Conservation (phyloP, 148 eudicot species). For the Pouteria glomerata region DNA sequence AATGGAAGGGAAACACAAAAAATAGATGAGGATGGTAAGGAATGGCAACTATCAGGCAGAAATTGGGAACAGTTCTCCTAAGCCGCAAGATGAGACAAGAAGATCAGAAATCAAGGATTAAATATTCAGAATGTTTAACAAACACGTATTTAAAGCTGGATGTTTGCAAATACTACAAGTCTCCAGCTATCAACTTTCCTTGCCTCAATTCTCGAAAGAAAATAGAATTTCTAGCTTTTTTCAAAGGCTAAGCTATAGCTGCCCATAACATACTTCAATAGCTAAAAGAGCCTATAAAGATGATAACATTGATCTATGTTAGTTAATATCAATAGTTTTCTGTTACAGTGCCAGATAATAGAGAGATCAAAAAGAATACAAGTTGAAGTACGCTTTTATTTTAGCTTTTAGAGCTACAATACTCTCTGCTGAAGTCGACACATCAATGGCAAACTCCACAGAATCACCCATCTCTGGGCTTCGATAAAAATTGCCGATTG, state of each 20-base stretch:
- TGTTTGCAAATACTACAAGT: neutral
- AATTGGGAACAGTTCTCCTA: no score
- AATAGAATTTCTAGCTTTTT: neutral
- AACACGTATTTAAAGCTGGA: neutral
- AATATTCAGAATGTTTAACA: no score
- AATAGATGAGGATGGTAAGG: no score
- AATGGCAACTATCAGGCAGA: no score
- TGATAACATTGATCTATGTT: neutral
- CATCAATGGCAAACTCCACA: slow-evolving; percentile 68
- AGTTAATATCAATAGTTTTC: neutral
- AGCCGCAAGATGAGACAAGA: no score
- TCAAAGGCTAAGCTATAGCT: neutral
- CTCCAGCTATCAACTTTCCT: neutral
- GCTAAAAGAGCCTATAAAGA: no score
- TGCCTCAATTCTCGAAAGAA: neutral
- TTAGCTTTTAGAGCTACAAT: slow-evolving; percentile 54
- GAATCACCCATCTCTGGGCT: slow-evolving; percentile 83
- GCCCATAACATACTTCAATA: no score
- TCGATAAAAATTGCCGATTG: slow-evolving; percentile 79
- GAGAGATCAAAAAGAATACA: neutral
- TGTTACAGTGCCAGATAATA: no score
- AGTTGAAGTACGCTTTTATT: slow-evolving; percentile 44
- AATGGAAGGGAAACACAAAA: no score
- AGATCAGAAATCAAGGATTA: no score
- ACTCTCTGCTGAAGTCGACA: slow-evolving; percentile 60